Base-by-base conservation (phyloP, 2,329 filamentous ascomycete genomes). In the Calonectria naviculata region DNA sequence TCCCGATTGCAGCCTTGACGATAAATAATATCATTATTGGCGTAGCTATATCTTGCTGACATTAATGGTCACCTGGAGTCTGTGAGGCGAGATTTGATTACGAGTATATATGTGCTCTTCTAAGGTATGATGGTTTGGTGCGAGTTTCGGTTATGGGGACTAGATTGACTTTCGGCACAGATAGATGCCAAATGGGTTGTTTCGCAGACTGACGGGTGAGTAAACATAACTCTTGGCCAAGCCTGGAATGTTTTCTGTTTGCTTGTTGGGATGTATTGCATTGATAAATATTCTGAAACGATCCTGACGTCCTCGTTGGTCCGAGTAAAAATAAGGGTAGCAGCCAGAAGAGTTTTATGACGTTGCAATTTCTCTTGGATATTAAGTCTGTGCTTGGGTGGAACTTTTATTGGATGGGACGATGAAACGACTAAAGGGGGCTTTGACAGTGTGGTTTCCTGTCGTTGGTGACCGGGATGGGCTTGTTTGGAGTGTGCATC, bases 231-330 rank as follows among this genome's bases (percentile, higher is more conserved):
- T 8, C 24, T 13, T 61, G 13, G 56, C 17, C 56, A 24, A 28
- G 38, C 12, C 38, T 61, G 56, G 56, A n/a, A 8, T 24, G 24
- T 21, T 61, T 41, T 36, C n/a, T 61, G 38, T 31, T 44, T 34
- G 34, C 6, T 19, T 15, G 34, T 10, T 21, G 26, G 24, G 21
- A 42, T n/a, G 38, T 21, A 44, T 44, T 41, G 56, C 56, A 44
- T 44, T 61, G 38, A 61, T 36, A 38, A 61, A 44, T 28, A n/a
- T 67, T 60, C 21, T 60, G 64, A 60, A 60, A 67, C 52, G 31
- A n/a, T 41, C 17, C 26, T 60, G 64, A 67, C 52, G 42, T 21
- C 60, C 29, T 38, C n/a, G 31, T 60, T 47, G 41, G 24, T 15
- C 56, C 56, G 29, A 60, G 34, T 54, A 21, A 24, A 54, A 56